Evolutionary conservation across 345 rosid genomes (phyloP).

Genomic region (Pistacia integerrima): DNA sequence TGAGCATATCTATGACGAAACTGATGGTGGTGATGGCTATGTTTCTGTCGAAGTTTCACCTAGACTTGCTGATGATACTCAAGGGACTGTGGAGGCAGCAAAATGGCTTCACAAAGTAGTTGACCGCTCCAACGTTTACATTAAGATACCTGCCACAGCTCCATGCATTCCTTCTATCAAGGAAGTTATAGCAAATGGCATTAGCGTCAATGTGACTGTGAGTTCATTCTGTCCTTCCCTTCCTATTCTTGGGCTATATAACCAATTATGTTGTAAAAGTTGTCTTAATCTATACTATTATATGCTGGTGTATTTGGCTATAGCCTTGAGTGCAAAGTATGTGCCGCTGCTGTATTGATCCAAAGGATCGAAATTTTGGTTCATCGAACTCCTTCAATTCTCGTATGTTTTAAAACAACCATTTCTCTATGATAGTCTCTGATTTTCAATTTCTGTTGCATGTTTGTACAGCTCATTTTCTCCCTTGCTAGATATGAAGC

Average conservation of each 20-base stretch:
- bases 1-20: slow-evolving; percentile 88
- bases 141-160: slow-evolving; percentile 96
- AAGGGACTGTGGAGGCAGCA: slow-evolving; percentile 88
- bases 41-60: slow-evolving; percentile 99
- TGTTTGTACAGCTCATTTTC: slow-evolving; percentile 79
- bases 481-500: slow-evolving; percentile 91
- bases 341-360: not conserved
- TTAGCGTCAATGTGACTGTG: slow-evolving; percentile 96
- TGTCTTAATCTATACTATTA: not conserved
- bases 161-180: slow-evolving; percentile 87
- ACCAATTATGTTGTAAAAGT: not conserved
- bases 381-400: not conserved
- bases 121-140: slow-evolving; percentile 81
- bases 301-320: slow-evolving; percentile 12
- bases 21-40: slow-evolving; percentile 92
- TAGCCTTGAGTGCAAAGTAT: slow-evolving; percentile 3
- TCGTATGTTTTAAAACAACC: not conserved
- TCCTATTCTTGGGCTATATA: not conserved
- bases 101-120: slow-evolving; percentile 89
- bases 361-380: not conserved
- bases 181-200: slow-evolving; percentile 85
- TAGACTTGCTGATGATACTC: slow-evolving; percentile 85
- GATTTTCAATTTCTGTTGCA: slow-evolving; percentile 15
- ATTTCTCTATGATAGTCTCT: slow-evolving; percentile 4
- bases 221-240: slow-evolving; percentile 28